Base-by-base conservation (phyloP, 345 rosid species). In the Gossypium sturtianum region DNA sequence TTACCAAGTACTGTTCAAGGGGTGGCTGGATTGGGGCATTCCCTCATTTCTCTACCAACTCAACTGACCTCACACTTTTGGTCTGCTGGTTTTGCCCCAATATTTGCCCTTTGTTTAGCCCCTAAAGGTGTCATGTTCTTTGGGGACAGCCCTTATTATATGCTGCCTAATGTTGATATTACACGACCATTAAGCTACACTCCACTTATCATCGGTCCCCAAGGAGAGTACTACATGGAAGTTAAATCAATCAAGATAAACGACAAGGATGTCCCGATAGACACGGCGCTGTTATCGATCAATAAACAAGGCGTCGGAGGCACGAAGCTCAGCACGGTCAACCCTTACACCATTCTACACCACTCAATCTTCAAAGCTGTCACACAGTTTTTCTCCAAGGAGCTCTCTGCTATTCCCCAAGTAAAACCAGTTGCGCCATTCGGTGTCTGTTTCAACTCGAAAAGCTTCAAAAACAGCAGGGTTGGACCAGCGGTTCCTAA, bases 1-100 rank as follows among this genome's bases (percentile, higher is more conserved):
- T 76, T 54, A 9, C 84, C 82, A 5, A 74, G 12, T 34, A 29
- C 79, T 9, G 80, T 80, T 22, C 76, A 76, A 3, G 83, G 84
- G 0, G 63, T 85, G 0, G 81, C 68, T 20, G 85, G 87, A 10
- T 15, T 85, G 16, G 84, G 81, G 5, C 78, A 69, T 12, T 66
- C 66, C 3, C 75, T 74, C 1, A 76, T 82, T 65, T 75, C 85
- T 2, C 66, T 78, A n/a, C 81, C 85, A 34, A 82, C 9, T 12
- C 85, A 85, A 73, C 69, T 82, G 9, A 72, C 78, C n/a, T 72
- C 83, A 7, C 64, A 79, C 60, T 80, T 80, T 12, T 83, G 80
- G 59, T 51, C 54, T 27, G 60, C 72, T 4, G 84, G 60, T 20
- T 76, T 80, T 17, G 67, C 76, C 7, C 78, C 66, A 2, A 75